Evolutionary conservation across 345 rosid genomes (phyloP).

Genomic region (Noccaea bulbosa): DNA sequence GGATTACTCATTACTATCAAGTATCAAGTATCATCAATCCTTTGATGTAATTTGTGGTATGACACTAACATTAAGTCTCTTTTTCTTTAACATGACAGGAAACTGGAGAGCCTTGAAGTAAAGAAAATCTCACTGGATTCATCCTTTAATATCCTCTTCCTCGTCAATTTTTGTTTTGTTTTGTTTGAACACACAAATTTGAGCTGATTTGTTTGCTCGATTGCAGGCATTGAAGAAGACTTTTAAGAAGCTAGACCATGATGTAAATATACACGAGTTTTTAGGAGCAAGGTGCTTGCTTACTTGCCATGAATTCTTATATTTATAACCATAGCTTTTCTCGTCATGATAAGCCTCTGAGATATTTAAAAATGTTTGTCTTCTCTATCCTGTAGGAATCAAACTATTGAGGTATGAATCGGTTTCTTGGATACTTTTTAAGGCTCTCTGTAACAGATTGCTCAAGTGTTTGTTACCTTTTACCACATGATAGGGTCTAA

Average conservation of each 20-base stretch:
- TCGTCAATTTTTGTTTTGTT: neutral
- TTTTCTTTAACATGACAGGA: conserved; percentile 54
- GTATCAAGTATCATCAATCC: neutral
- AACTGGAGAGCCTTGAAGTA: conserved; percentile 97
- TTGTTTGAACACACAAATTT: conserved; percentile 5
- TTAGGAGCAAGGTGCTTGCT: conserved; percentile 72
- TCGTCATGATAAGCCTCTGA: conserved; percentile 8
- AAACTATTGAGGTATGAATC: conserved; percentile 69
- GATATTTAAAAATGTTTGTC: conserved; percentile 39
- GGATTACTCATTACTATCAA: too few species aligned
- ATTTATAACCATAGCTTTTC: neutral
- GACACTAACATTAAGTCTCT: conserved; percentile 21
- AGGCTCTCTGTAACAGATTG: conserved; percentile 21
- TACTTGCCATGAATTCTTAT: conserved; percentile 23
- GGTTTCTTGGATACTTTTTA: conserved; percentile 24
- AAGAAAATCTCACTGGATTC: conserved; percentile 38
- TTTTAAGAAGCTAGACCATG: conserved; percentile 91
- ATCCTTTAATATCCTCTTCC: conserved; percentile 27
- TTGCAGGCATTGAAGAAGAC: conserved; percentile 84
- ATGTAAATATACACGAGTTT: conserved; percentile 80
- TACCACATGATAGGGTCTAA: conserved; percentile 59
- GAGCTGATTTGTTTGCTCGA: conserved; percentile 38
- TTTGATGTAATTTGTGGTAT: conserved; percentile 26
- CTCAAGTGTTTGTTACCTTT: conserved; percentile 31
- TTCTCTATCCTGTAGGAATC: conserved; percentile 57